These are phyloP conservation scores for Metschnikowia similis DNA, from an alignment of 805 yeast genomes.

Conservation along the genomic window DNA sequence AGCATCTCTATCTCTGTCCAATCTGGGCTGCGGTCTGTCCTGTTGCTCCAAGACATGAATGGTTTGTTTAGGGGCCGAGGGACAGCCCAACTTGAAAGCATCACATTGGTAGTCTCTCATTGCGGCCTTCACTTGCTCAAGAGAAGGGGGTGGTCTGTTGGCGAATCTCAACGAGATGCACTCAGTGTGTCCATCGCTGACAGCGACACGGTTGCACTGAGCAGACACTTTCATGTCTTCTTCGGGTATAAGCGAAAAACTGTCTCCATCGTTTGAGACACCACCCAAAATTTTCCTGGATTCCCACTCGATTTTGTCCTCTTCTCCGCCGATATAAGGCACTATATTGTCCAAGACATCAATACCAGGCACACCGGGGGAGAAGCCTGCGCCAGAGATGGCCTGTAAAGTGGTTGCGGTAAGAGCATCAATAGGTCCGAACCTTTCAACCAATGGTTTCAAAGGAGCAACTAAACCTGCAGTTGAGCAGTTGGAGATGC, in stretches of 20 bases:
- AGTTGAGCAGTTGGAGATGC: slow-evolving; percentile 97
- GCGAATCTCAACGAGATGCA: slow-evolving; percentile 84
- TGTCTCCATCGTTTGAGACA: slow-evolving; percentile 46
- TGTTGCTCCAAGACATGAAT: slow-evolving; percentile 87
- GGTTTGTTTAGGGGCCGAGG: slow-evolving; percentile 89
- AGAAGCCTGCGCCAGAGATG: slow-evolving; percentile 96
- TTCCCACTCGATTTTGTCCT: slow-evolving; percentile 98
- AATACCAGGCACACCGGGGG: slow-evolving; percentile 96
- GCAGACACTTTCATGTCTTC: slow-evolving; percentile 85
- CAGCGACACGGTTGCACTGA: slow-evolving; percentile 95
- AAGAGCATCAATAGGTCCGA: slow-evolving; percentile 85
- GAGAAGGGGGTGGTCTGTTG: slow-evolving; percentile 76
- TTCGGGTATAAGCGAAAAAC: slow-evolving; percentile 55
- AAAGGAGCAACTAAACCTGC: slow-evolving; percentile 97
- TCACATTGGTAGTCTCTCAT: slow-evolving; percentile 77
- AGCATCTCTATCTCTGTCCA: slow-evolving; percentile 90
- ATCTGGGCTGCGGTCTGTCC: slow-evolving; percentile 96
- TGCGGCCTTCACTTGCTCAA: slow-evolving; percentile 70
- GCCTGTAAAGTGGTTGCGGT: slow-evolving; percentile 95
- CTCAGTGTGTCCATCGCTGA: slow-evolving; percentile 96
- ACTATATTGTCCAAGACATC: slow-evolving; percentile 92
- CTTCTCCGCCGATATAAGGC: slow-evolving; percentile 95
- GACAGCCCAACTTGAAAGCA: slow-evolving; percentile 73
- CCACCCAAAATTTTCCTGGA: slow-evolving; percentile 89
- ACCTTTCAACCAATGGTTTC: slow-evolving; percentile 84